These are phyloP conservation scores for Diaporthe ampelina DNA, from an alignment of 2,329 filamentous ascomycete genomes.

Conservation along the genomic window DNA sequence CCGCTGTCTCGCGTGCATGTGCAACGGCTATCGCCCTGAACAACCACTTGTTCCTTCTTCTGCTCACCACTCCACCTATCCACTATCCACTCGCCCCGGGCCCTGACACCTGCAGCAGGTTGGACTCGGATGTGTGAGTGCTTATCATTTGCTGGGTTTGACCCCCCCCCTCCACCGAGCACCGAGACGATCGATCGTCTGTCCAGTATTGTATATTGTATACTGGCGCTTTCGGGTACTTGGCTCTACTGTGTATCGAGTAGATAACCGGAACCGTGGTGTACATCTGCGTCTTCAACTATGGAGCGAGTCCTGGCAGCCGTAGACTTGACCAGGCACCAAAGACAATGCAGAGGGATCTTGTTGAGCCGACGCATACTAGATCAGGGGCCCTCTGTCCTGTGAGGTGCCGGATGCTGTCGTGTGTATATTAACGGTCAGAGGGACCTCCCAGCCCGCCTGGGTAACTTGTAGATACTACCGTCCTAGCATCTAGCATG, in stretches of 20 bases:
- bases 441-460: slow-evolving; percentile 1
- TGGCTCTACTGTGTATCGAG: neutral
- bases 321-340: neutral
- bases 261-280: neutral
- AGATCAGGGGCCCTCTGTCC: neutral
- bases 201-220: neutral
- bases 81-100: neutral
- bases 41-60: neutral
- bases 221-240: neutral
- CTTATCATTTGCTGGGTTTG: neutral
- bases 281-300: neutral
- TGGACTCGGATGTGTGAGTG: neutral
- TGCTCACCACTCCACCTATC: neutral
- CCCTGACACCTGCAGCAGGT: slow-evolving; percentile 10
- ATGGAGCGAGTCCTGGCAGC: neutral
- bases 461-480: neutral
- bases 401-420: neutral
- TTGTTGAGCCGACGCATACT: neutral
- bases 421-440: slow-evolving; percentile 7
- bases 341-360: neutral
- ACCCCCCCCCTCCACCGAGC: too few species aligned
- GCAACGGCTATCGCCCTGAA: slow-evolving; percentile 27
- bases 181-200: neutral
- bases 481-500: neutral
- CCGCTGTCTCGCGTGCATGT: slow-evolving; percentile 1